Evolutionary conservation across 2,329 filamentous ascomycete genomes (phyloP).

Genomic region (Sclerotinia glacialis): DNA sequence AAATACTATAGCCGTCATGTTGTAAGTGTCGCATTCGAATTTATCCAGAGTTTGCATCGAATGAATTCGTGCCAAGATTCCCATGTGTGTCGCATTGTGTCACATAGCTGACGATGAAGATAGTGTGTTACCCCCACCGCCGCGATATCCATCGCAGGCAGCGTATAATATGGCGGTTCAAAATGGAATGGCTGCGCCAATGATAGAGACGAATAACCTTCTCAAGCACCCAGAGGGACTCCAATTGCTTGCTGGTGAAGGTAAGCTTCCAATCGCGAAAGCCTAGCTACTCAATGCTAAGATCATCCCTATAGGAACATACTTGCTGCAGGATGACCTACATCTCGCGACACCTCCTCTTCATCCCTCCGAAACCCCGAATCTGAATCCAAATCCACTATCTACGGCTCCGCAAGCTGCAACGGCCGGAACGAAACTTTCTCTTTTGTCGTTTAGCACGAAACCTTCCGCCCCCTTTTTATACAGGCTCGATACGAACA

Average conservation of each 20-base stretch:
- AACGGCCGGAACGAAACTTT: conserved; percentile 79
- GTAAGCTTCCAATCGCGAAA: conserved; percentile 44
- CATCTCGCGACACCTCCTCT: conserved; percentile 91
- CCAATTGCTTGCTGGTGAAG: conserved; percentile 91
- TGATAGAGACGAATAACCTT: conserved; percentile 93
- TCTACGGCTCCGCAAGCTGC: conserved; percentile 82
- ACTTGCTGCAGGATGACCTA: conserved; percentile 85
- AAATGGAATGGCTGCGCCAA: conserved; percentile 64
- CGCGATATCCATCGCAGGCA: conserved; percentile 73
- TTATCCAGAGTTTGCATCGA: conserved; percentile 15
- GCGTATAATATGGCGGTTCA: conserved; percentile 71
- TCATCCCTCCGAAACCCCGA: conserved; percentile 87
- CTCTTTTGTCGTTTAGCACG: conserved; percentile 54
- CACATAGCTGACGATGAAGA: conserved; percentile 1
- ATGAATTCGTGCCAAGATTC: conserved; percentile 21
- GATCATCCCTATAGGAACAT: conserved; percentile 62
- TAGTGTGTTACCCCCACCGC: conserved; percentile 77
- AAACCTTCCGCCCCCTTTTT: conserved; percentile 47
- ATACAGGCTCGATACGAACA: conserved; percentile 53
- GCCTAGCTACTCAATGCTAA: conserved; percentile 1
- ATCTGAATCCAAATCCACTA: conserved; percentile 85
- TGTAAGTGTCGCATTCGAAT: conserved; percentile 19
- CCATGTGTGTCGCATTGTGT: conserved; percentile 29
- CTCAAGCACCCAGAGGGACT: conserved; percentile 79
- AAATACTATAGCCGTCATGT: conserved; percentile 15